phyloP scores from a whole-genome alignment of 140 eudicot genomes.

The Anethum foeniculum region DNA sequence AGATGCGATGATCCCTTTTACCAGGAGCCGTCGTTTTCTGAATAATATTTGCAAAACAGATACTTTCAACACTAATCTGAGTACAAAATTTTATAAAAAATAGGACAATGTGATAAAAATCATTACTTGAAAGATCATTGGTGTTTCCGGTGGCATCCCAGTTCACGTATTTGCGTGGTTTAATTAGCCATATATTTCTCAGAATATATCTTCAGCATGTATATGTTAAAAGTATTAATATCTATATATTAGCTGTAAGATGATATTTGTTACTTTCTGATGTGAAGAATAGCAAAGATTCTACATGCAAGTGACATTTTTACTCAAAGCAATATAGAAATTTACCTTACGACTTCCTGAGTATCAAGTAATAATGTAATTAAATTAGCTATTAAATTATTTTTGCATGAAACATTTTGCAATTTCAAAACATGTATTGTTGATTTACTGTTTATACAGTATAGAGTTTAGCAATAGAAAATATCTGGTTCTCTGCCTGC shows the following conservation, averaged over 20 bases:
- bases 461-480: neutral
- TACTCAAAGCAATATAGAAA: neutral
- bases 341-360: neutral
- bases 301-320: neutral
- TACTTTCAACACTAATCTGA: neutral
- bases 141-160: neutral
- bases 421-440: neutral
- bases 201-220: neutral
- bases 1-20: neutral
- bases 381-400: neutral
- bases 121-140: neutral
- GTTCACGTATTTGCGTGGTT: neutral
- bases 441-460: neutral
- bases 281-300: neutral
- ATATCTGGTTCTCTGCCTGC: neutral
- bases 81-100: neutral
- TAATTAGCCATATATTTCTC: neutral
- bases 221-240: neutral
- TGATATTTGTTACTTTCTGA: neutral
- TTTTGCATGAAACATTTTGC: neutral
- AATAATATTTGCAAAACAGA: neutral
- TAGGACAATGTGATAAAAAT: neutral
- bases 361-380: neutral
- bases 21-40: neutral
- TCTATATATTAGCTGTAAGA: neutral